Base-by-base conservation (phyloP, 768 basidiomycete genomes). In the Phlegmacium glaucopus region DNA sequence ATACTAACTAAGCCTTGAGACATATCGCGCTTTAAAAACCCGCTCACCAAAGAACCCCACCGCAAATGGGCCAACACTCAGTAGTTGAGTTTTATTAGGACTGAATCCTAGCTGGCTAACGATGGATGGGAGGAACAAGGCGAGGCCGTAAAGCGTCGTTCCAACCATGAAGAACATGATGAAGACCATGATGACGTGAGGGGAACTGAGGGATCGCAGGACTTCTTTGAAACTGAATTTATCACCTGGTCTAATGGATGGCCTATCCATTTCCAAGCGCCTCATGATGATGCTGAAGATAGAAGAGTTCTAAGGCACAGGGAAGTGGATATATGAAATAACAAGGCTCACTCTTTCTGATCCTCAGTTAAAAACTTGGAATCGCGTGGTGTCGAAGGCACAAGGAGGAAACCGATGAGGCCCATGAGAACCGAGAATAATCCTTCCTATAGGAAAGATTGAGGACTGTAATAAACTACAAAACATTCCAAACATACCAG, bases 391-490 rank as follows among this genome's bases (percentile, higher is more conserved):
- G 69, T 66, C 8, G 61, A 61, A 6, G 69, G 69, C 12, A 69
- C 56, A 29, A 71, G 45, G 48, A 69, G 72, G 63, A 72, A 77
- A 0, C 72, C 65, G 18, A 61, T 26, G 9, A 74, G 26, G 1
- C 80, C 82, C 49, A 78, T 71, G 3, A 76, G 44, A 36, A 73
- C 61, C 2, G 78, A 77, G 56, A 83, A 76, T 0, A 72, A 59
- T 2, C 82, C 82, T 53, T 68, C 67, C 69, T 69, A 42, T 26
- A 39, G 29, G 16, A 16, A 30, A 18, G 26, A 17, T 8, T 17
- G 26, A 12, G 4, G 22, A 18, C 18, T 17, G 28, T 5, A 22
- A 22, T 2, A 22, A 22, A 22, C 5, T 22, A 22, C 22, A 22
- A 22, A 22, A 11, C 3, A n/a, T 34, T n/a, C 22, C 15, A 27